Evolutionary conservation across 192 early-diverging fungal genomes (phyloP).

Genomic region (Phlyctochytrium bullatum): DNA sequence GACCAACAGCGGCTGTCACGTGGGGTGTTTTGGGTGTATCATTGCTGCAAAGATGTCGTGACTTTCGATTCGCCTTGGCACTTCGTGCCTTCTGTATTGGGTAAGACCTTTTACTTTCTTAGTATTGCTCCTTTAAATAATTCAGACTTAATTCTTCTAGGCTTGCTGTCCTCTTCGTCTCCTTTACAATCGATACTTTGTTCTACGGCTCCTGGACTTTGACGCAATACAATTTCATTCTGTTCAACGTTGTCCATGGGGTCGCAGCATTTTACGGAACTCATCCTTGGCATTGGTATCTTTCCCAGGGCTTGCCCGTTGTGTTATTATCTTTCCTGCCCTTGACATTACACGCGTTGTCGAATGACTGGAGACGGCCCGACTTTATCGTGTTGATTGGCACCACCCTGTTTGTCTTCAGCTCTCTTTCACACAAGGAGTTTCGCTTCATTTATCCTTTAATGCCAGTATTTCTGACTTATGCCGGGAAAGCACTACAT

Average conservation of each 20-base stretch:
- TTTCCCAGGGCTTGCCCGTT: constrained; percentile 76
- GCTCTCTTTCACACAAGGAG: constrained; percentile 85
- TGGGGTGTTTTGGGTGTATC: constrained; percentile 77
- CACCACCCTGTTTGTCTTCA: constrained; percentile 58
- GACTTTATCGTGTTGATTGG: constrained; percentile 5
- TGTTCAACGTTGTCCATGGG: constrained; percentile 75
- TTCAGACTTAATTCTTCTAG: too few relatives aligned
- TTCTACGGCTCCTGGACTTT: constrained; percentile 74
- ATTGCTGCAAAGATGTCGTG: too few relatives aligned
- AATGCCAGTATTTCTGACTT: constrained; percentile 50
- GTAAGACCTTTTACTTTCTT: too few relatives aligned
- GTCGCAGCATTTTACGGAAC: constrained; percentile 89
- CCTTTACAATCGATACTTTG: constrained; percentile 60
- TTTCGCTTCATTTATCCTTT: constrained; percentile 91
- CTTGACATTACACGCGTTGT: constrained; percentile 42
- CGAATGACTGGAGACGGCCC: constrained; percentile 9
- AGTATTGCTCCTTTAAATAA: too few relatives aligned
- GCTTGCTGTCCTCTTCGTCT: constrained; percentile 39
- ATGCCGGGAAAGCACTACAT: constrained; percentile 21
- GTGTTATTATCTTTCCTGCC: constrained; percentile 76
- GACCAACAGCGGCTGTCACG: constrained; percentile 84
- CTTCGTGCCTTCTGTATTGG: too few relatives aligned
- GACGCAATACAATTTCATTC: constrained; percentile 74
- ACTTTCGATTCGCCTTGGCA: too few relatives aligned
- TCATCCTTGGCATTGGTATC: constrained; percentile 91